Conservation (phyloP, 2,329 filamentous ascomycete genomes). For the Penicillium frequentans region DNA sequence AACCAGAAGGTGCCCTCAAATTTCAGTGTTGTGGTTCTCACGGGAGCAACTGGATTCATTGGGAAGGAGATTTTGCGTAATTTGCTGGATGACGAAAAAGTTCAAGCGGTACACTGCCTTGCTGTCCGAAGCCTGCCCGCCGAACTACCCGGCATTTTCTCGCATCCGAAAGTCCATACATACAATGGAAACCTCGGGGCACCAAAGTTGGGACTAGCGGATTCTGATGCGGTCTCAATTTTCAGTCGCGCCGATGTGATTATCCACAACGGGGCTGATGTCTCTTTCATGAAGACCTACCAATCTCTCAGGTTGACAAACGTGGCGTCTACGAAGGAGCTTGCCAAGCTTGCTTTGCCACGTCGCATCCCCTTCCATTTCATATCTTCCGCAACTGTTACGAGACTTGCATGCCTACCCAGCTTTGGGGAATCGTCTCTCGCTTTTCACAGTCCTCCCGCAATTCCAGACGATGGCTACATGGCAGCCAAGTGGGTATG, state of each 20-base stretch:
- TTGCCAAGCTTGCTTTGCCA: slow-evolving; percentile 24
- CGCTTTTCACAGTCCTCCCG: slow-evolving; percentile 22
- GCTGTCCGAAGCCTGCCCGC: slow-evolving; percentile 12
- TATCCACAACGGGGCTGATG: slow-evolving; percentile 28
- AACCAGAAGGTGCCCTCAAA: neutral
- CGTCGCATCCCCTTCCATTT: slow-evolving; percentile 31
- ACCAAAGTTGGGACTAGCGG: slow-evolving; percentile 13
- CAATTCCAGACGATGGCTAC: slow-evolving; percentile 36
- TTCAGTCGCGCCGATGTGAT: slow-evolving; percentile 21
- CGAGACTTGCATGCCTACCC: slow-evolving; percentile 10
- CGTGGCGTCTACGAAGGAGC: slow-evolving; percentile 25
- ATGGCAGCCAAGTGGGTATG: slow-evolving; percentile 41
- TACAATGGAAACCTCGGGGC: slow-evolving; percentile 14
- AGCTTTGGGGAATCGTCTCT: slow-evolving; percentile 18
- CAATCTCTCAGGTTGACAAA: slow-evolving; percentile 27
- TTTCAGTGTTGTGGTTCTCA: slow-evolving; percentile 10
- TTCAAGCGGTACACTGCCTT: slow-evolving; percentile 14
- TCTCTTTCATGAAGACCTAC: slow-evolving; percentile 33
- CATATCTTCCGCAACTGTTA: slow-evolving; percentile 27
- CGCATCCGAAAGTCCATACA: slow-evolving; percentile 14
- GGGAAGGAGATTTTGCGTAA: slow-evolving; percentile 18
- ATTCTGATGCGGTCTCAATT: slow-evolving; percentile 11
- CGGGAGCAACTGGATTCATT: slow-evolving; percentile 21
- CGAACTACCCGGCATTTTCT: slow-evolving; percentile 9
- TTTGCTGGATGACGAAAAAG: slow-evolving; percentile 9